Evolutionary conservation across 2,329 filamentous ascomycete species (phyloP), one percentile per base, ranked within the genome.

Genomic region (Diaporthe citrichinensis): DNA sequence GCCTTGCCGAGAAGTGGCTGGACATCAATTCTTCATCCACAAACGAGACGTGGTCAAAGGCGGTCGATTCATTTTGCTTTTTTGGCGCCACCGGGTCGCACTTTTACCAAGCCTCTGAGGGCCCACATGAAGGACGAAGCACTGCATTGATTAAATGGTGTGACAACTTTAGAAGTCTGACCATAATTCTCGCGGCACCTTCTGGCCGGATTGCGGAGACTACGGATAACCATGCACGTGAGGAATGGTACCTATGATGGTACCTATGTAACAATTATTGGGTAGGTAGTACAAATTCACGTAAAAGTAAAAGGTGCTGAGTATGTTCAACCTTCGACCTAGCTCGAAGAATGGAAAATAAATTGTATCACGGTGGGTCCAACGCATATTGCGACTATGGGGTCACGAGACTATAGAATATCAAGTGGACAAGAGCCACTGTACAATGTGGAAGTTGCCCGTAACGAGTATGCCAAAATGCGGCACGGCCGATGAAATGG

Each of bases 1-100:
- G 62, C 62, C 46, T 53, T 39, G 62, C 62, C 44, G 31, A 39
- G 28, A 39, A 68, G 31, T 41, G 65, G 65, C 65, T 68, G 65
- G 65, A 25, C 9, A 7, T 39, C 46, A 28, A n/a, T 53, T 28
- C 15, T 34, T 68, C 46, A n/a, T 23, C 46, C 14, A 23, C 25
- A 17, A 23, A 36, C 14, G 46, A 68, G 65, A 68, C 65, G 65
- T 68, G 65, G 31, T 28, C 65, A 28, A 39, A 68, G n/a, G 46
- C 23, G 17, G 2, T 49, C 41, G 46, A 23, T 53, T 12, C 65
- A 34, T 53, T 53, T 53, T 68, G 46, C 46, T 39, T 39, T 28
- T 53, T 41, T 1, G 65, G 46, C 65, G 46, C 65, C 65, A 68
- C 46, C 4, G 23, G 31, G 23, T 28, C 23, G n/a, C 46, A 25